phyloP scores from a whole-genome alignment of 495 filamentous ascomycete genomes.

The Xylaria acuta region DNA sequence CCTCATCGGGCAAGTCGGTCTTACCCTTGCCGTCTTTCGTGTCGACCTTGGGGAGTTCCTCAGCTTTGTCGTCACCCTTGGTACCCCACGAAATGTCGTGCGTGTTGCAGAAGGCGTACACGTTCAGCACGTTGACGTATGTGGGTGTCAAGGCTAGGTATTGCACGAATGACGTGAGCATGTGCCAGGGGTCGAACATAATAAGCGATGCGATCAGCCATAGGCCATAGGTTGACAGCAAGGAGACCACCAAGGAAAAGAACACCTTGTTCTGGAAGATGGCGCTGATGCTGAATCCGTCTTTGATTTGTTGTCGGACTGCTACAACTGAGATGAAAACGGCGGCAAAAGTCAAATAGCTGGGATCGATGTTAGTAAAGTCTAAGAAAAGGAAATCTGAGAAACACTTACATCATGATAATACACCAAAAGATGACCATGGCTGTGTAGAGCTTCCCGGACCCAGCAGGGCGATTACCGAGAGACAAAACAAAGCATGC shows the following conservation, averaged over 20 bases:
- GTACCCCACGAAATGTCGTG: constrained; percentile 98
- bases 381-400: constrained; percentile 10
- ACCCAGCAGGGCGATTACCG: constrained; percentile 95
- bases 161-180: constrained; percentile 95
- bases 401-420: constrained; percentile 79
- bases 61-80: constrained; percentile 89
- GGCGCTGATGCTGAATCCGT: constrained; percentile 67
- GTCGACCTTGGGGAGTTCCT: constrained; percentile 79
- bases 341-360: constrained; percentile 92
- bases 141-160: constrained; percentile 95
- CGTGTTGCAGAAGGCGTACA: constrained; percentile 98
- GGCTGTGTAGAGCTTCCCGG: constrained; percentile 90
- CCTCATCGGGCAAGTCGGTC: constrained; percentile 86
- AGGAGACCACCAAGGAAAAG: constrained; percentile 90
- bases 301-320: constrained; percentile 70
- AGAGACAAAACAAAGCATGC: constrained; percentile 95
- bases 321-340: constrained; percentile 92
- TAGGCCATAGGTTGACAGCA: constrained; percentile 90
- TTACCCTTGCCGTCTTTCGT: constrained; percentile 94
- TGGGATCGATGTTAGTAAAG: constrained; percentile 40
- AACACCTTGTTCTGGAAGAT: constrained; percentile 89
- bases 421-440: constrained; percentile 97
- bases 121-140: constrained; percentile 96
- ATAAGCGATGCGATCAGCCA: constrained; percentile 91
- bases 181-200: constrained; percentile 99